Evolutionary conservation across 208 protist genomes (phyloP), one percentile per base, ranked within the genome.

Genomic region (Crithidia thermophila): DNA sequence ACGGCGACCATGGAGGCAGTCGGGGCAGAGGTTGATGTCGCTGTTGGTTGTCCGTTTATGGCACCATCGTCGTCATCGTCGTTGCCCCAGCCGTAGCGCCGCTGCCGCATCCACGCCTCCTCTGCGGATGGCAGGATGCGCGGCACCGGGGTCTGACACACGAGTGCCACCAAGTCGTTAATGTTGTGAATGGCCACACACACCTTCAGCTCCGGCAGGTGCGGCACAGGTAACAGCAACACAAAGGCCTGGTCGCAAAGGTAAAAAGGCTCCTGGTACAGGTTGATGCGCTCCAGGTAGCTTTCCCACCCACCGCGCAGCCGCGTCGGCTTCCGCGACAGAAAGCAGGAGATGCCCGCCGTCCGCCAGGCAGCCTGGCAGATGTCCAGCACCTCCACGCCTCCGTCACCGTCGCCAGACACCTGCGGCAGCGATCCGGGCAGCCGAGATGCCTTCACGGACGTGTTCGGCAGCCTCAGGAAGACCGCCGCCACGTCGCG

Each of bases 111-210:
- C 74, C 82, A 81, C 65, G 53, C 42, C 42, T 85, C 71, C 43
- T 84, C 82, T 25, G 61, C 60, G 8, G 79, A 80, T 11, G 72
- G 72, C 34, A 82, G 45, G 39, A 83, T 67, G 11, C 57, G 59
- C 40, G 56, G 25, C 30, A 93, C 33, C 0, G 79, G 81, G 7
- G 51, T 51, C 55, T 84, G 73, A 7, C 75, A 70, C 34, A 93
- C 59, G 10, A 93, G 46, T 31, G 77, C 69, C 58, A 93, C 39
- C 18, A 93, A 74, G 59, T 93, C 87, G 53, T 88, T 74, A 28
- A 93, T 34, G 72, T 88, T 84, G 65, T 89, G 87, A 13, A 93
- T 58, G 1, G 83, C 87, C 18, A 89, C 71, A 46, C 81, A 86
- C 40, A 93, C 78, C 37, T 83, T 85, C 57, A 93, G 75, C 36